Base-by-base conservation (phyloP, 805 yeast species). In the Citeromyces matritensis region DNA sequence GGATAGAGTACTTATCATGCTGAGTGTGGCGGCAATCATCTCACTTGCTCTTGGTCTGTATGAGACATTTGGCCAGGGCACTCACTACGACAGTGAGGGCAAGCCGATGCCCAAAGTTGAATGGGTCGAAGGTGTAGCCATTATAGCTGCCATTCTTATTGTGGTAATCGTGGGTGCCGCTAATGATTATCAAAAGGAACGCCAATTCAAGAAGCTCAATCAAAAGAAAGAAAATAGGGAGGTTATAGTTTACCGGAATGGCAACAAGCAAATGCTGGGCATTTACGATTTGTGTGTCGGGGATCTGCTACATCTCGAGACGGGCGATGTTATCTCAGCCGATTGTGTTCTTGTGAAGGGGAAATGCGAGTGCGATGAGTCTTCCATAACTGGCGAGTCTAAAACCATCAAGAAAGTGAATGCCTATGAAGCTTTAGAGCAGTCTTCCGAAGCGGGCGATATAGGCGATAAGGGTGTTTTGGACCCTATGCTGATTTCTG, bases 101-200 rank as follows among this genome's bases (percentile, higher is more conserved):
- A 63, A 71, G 14, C 61, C 71, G 13, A 51, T 73, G 34, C 95
- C 96, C 11, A 70, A 74, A 44, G 93, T 91, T 23, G 95, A 88
- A 45, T 91, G 97, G 96, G 95, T 93, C 30, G 99, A 91, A 60
- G 99, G 99, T 42, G 94, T 86, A 25, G 99, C 98, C 26, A 91
- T 91, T 48, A 69, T 91, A 42, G 79, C 79, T 4, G 99, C 99
- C 13, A 81, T 91, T 15, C 45, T 72, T 4, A 88, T 91, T 37
- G 97, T 91, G 23, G 95, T 88, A 4, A 40, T 83, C 3, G 98
- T 93, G 9, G 94, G 96, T 31, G 91, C 95, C 2, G 78, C 71
- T n/a, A 91, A 91, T 52, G 98, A 91, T 55, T 91, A 80, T 60
- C 95, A 91, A 49, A 93, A 93, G 51, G 98, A 91, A 51, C 60